These are phyloP conservation scores for Chimonanthus salicifolius DNA, from an alignment of 164 flowering plant species.

Conservation along the genomic window DNA sequence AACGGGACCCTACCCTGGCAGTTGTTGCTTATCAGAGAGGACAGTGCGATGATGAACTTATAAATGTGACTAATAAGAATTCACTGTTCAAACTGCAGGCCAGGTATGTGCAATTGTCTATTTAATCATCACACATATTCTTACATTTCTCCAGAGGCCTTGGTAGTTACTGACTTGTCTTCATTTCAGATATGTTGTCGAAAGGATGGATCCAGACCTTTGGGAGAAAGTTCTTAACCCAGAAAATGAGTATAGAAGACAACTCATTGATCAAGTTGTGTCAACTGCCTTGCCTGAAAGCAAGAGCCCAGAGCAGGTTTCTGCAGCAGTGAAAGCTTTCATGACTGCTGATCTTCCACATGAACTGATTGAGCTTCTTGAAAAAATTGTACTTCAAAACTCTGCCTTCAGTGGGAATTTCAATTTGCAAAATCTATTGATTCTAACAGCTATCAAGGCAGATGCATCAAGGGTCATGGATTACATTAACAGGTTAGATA, in stretches of 20 bases:
- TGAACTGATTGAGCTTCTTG: slow-evolving; percentile 97
- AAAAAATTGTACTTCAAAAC: slow-evolving; percentile 97
- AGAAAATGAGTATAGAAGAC: slow-evolving; percentile 87
- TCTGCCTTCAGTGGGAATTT: slow-evolving; percentile 99
- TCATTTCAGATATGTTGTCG: slow-evolving; percentile 87
- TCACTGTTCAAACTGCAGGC: slow-evolving; percentile 97
- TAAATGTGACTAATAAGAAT: slow-evolving; percentile 93
- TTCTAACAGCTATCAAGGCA: slow-evolving; percentile 94
- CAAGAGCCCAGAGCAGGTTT: slow-evolving; percentile 99
- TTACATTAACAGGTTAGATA: slow-evolving; percentile 87
- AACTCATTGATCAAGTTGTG: slow-evolving; percentile 98
- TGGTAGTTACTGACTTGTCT: slow-evolving; percentile 6
- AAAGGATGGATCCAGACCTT: slow-evolving; percentile 95
- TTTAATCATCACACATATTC: not conserved
- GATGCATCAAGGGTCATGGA: slow-evolving; percentile 99
- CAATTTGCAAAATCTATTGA: slow-evolving; percentile 89
- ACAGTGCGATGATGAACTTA: slow-evolving; percentile 97
- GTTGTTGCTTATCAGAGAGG: slow-evolving; percentile 99
- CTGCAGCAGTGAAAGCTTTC: slow-evolving; percentile 98
- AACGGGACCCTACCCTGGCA: slow-evolving; percentile 98
- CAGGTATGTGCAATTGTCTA: slow-evolving; percentile 41
- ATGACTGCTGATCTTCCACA: slow-evolving; percentile 99
- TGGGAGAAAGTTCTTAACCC: slow-evolving; percentile 97
- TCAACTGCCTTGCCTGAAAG: slow-evolving; percentile 99
- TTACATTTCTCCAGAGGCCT: not conserved